phyloP scores from a whole-genome alignment of 2,329 filamentous ascomycete genomes.

The Microdochium nivale region DNA sequence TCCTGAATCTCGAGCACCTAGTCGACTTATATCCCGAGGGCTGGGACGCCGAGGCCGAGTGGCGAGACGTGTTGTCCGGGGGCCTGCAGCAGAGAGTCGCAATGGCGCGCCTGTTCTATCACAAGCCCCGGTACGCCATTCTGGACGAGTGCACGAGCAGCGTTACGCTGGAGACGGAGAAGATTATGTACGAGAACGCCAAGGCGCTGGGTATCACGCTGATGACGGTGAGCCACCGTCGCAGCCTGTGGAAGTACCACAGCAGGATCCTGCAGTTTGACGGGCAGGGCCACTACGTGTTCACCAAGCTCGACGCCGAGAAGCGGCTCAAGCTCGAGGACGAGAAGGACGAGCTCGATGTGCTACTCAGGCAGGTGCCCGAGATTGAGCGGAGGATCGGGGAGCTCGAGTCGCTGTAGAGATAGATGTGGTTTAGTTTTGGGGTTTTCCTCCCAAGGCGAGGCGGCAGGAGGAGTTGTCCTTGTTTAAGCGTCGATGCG shows the following conservation, averaged over 20 bases:
- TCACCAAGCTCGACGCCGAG: slow-evolving; percentile 84
- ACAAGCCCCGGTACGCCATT: slow-evolving; percentile 86
- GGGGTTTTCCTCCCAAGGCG: too few species aligned
- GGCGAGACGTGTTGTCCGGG: slow-evolving; percentile 87
- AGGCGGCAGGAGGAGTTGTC: too few species aligned
- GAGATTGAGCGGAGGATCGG: slow-evolving; percentile 79
- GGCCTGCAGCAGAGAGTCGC: slow-evolving; percentile 93
- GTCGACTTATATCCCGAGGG: slow-evolving; percentile 67
- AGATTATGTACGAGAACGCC: slow-evolving; percentile 94
- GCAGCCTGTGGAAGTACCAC: slow-evolving; percentile 95
- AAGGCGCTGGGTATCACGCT: slow-evolving; percentile 87
- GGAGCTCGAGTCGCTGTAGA: slow-evolving; percentile 55
- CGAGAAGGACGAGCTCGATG: slow-evolving; percentile 89
- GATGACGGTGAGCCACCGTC: slow-evolving; percentile 90
- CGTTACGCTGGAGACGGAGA: slow-evolving; percentile 91
- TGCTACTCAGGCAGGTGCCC: slow-evolving; percentile 75
- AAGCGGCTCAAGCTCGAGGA: slow-evolving; percentile 80
- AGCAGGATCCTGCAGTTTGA: slow-evolving; percentile 93
- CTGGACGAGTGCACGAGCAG: slow-evolving; percentile 93
- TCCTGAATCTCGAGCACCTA: slow-evolving; percentile 76
- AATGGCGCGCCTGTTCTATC: slow-evolving; percentile 93
- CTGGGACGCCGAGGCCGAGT: slow-evolving; percentile 93
- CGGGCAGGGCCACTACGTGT: slow-evolving; percentile 84
- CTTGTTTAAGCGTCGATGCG: too few species aligned
- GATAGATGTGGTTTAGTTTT: background rate